Conservation (phyloP, 2,329 filamentous ascomycete genomes). For the Mariannaea elegans region DNA sequence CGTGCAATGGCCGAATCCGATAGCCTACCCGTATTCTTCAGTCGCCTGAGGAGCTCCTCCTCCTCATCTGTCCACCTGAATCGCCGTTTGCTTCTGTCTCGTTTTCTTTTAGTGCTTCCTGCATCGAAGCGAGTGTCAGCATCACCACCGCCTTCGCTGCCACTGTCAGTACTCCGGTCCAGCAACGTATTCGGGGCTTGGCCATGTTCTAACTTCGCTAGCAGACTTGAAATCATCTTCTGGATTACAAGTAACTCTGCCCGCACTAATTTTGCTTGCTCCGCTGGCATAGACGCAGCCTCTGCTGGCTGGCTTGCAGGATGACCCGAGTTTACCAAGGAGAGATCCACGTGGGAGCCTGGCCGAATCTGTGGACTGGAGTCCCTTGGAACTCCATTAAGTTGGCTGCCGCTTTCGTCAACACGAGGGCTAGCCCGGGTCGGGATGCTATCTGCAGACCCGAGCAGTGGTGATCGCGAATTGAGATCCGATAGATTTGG, state of each 20-base stretch:
- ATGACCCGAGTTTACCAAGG: background rate
- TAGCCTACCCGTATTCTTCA: slow-evolving; percentile 3
- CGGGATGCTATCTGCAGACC: background rate
- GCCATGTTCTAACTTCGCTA: background rate
- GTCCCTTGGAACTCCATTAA: background rate
- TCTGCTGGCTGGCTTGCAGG: background rate
- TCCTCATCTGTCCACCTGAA: slow-evolving; percentile 2
- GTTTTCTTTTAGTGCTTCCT: background rate
- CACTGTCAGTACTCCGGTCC: background rate
- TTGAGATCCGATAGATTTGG: background rate
- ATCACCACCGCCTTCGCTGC: background rate
- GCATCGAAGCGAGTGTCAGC: background rate
- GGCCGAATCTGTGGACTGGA: background rate
- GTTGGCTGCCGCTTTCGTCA: background rate
- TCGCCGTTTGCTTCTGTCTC: background rate
- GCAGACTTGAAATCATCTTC: background rate
- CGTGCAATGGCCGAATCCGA: background rate
- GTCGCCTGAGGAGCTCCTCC: slow-evolving; percentile 7
- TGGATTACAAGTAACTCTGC: background rate
- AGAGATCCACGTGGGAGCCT: background rate
- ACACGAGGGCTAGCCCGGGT: background rate
- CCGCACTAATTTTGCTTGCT: background rate
- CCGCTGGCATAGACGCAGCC: background rate
- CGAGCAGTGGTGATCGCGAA: background rate
- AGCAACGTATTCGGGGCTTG: background rate